These are phyloP conservation scores for Oldenlandia corymbosa DNA, from an alignment of 257 asterid species.

Conservation along the genomic window DNA sequence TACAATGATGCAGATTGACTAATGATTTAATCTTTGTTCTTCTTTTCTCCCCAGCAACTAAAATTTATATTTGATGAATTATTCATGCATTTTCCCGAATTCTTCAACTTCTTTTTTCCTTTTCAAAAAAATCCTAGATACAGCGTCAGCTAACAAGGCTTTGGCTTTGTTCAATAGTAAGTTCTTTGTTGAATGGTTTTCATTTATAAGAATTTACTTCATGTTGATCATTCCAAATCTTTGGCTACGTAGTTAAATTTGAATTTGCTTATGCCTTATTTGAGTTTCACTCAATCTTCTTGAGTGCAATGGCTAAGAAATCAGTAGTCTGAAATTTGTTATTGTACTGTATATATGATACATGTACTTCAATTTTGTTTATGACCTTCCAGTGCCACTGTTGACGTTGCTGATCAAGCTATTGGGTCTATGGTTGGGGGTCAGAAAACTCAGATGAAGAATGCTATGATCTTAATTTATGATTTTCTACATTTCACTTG, in stretches of 20 bases:
- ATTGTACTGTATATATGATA: not conserved
- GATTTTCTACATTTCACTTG: conserved; percentile 7
- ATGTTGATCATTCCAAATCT: not conserved
- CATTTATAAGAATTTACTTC: not conserved
- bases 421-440: conserved; percentile 73
- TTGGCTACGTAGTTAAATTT: not conserved
- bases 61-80: too few species aligned
- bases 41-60: too few species aligned
- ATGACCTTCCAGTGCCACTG: conserved; percentile 53
- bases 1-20: too few species aligned
- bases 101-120: too few species aligned
- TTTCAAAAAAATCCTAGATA: too few species aligned
- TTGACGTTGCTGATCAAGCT: conserved; percentile 79
- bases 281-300: not conserved
- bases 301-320: not conserved
- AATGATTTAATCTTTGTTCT: too few species aligned
- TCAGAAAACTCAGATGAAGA: conserved; percentile 72
- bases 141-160: conserved; percentile 79
- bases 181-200: conserved; percentile 12
- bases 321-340: not conserved
- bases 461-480: conserved; percentile 46
- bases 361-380: conserved; percentile 3
- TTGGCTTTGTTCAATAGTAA: conserved; percentile 95
- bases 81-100: too few species aligned
- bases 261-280: too few species aligned